These are phyloP conservation scores for Cordia subcordata DNA, from an alignment of 257 asterid species.

Conservation along the genomic window DNA sequence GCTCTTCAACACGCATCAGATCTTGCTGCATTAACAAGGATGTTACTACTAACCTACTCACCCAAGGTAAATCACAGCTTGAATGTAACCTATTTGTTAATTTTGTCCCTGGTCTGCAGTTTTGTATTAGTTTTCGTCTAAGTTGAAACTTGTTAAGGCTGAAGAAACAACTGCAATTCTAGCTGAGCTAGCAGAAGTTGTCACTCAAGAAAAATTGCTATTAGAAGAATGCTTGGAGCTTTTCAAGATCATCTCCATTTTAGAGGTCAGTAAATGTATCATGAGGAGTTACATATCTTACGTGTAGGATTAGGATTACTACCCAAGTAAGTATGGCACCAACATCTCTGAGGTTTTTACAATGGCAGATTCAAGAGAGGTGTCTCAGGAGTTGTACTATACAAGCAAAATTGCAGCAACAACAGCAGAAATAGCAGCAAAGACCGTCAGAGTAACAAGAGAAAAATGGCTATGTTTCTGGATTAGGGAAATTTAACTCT, in stretches of 20 bases:
- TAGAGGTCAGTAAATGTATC: constrained; percentile 44
- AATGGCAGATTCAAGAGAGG: constrained; percentile 56
- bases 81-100: neutral
- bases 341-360: neutral
- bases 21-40: constrained; percentile 42
- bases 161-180: constrained; percentile 31
- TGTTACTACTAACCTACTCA: constrained; percentile 30
- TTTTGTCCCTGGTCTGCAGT: neutral
- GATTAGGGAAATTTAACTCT: too few species aligned
- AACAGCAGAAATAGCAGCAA: constrained; percentile 12
- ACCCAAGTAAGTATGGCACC: neutral
- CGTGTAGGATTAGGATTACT: neutral
- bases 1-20: constrained; percentile 54
- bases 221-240: constrained; percentile 78
- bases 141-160: constrained; percentile 23
- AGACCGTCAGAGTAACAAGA: neutral
- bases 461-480: neutral
- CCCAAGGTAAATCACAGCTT: constrained; percentile 32
- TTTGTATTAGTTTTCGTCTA: neutral
- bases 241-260: constrained; percentile 41
- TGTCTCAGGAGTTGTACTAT: constrained; percentile 56
- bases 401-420: constrained; percentile 37
- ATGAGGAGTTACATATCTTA: neutral
- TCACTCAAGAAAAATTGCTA: constrained; percentile 59
- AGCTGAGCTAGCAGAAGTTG: constrained; percentile 55